Evolutionary conservation across 352 stramenopile genomes (phyloP).

Genomic region (Phytophthora macrochlamydospora): DNA sequence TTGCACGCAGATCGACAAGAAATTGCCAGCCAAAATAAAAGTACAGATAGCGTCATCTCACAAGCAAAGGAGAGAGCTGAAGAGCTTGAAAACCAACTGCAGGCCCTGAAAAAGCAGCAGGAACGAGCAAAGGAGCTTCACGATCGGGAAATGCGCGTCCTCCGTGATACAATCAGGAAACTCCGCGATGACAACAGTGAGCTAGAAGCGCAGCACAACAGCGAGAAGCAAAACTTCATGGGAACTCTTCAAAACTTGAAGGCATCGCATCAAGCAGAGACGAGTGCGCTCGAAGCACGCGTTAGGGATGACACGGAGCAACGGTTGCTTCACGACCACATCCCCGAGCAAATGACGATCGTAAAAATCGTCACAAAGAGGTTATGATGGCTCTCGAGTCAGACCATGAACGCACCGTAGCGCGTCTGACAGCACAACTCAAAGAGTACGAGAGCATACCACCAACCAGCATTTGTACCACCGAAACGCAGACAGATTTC

Average conservation of each 20-base stretch:
- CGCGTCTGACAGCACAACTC: slow-evolving; percentile 20
- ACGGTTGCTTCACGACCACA: slow-evolving; percentile 8
- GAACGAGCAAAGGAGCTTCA: slow-evolving; percentile 29
- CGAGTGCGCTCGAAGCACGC: slow-evolving; percentile 12
- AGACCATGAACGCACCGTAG: slow-evolving; percentile 33
- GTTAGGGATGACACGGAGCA: slow-evolving; percentile 17
- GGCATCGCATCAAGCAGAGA: slow-evolving; percentile 5
- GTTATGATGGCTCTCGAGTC: slow-evolving; percentile 14
- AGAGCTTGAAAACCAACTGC: slow-evolving; percentile 25
- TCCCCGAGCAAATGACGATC: slow-evolving; percentile 9
- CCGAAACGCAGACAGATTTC: slow-evolving; percentile 28
- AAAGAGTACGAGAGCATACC: slow-evolving; percentile 9
- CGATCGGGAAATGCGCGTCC: slow-evolving; percentile 23
- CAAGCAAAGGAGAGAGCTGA: slow-evolving; percentile 29
- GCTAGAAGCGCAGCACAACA: slow-evolving; percentile 7
- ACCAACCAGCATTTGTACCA: slow-evolving; percentile 6
- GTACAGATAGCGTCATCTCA: slow-evolving; percentile 25
- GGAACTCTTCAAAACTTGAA: slow-evolving; percentile 14
- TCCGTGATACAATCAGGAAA: slow-evolving; percentile 26
- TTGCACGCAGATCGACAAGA: slow-evolving; percentile 21
- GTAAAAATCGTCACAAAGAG: slow-evolving; percentile 26
- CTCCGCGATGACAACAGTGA: slow-evolving; percentile 18
- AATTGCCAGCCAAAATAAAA: slow-evolving; percentile 24
- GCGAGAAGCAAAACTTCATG: slow-evolving; percentile 17
- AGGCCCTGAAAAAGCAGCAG: slow-evolving; percentile 32